Base-by-base conservation (phyloP, 2,329 filamentous ascomycete genomes). In the Berkeleyomyces rouxiae region DNA sequence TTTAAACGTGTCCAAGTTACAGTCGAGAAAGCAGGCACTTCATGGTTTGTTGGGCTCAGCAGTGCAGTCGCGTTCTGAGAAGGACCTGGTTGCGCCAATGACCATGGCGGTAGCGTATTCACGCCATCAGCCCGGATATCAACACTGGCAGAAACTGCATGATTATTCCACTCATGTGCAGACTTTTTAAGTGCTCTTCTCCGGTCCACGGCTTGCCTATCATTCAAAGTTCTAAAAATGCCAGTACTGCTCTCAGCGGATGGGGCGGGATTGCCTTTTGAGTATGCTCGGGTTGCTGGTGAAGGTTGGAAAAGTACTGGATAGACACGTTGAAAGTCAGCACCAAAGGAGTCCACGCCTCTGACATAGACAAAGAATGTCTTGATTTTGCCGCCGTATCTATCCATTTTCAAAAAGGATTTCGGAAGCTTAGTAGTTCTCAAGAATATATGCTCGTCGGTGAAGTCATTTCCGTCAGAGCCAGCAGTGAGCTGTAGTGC, bases 351-450 rank as follows among this genome's bases (percentile, higher is more conserved):
- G 31, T 65, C 63, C 6, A 62, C 59, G 1, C 63, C 63, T 36
- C 49, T 65, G 16, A 63, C 63, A 57, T 62, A 62, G 7, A 65
- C 60, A 40, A 62, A 65, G n/a, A 65, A 62, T 16, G 57, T 33
- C 33, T 59, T 16, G 1, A 58, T 47, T 6, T 36, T n/a, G 4
- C 23, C 16, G 7, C 23, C n/a, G 10, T 7, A 11, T 36, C 40
- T 16, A 7, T 49, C 7, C 4, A 43, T 47, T 2, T 49, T n/a
- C 7, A 64, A 49, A 40, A 59, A 57, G 11, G 39, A 10, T 7
- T 3, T 40, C 7, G 60, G 57, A 7, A 65, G 40, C 10, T 39
- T 62, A 2, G 61, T 60, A 1, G 49, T 49, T 33, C 63, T 60
- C 58, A 57, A 65, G 47, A 60, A 65, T 9, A 61, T 47, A 2